Evolutionary conservation across 805 yeast species (phyloP).

Genomic region (Scheffersomyces stipitis): DNA sequence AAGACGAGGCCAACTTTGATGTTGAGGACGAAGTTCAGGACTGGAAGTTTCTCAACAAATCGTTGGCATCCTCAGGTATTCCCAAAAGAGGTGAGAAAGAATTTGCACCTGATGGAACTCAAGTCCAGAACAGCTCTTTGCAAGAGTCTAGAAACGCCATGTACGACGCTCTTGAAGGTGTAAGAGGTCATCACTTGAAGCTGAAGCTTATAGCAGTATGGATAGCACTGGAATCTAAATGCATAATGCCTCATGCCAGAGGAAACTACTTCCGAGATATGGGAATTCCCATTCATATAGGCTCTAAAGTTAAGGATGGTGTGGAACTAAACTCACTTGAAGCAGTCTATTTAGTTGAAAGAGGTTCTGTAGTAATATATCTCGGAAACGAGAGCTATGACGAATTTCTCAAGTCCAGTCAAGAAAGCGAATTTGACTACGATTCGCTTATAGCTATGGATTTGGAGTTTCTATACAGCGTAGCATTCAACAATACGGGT

Average conservation of each 20-base stretch:
- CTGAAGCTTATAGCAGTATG: conserved; percentile 54
- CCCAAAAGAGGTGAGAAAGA: conserved; percentile 86
- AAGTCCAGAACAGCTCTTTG: conserved; percentile 48
- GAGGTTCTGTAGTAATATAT: conserved; percentile 55
- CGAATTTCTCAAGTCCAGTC: conserved; percentile 16
- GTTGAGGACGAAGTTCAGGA: conserved; percentile 51
- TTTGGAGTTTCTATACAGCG: conserved; percentile 62
- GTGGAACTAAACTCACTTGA: conserved; percentile 65
- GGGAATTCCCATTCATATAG: conserved; percentile 51
- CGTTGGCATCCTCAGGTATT: conserved; percentile 19
- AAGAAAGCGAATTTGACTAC: conserved; percentile 22
- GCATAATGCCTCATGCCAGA: conserved; percentile 47
- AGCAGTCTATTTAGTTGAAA: conserved; percentile 71
- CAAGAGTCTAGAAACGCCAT: conserved; percentile 61
- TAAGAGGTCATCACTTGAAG: conserved; percentile 50
- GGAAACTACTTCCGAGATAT: conserved; percentile 75
- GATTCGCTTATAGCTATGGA: conserved; percentile 41
- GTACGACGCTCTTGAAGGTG: conserved; percentile 61
- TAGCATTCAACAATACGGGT: conserved; percentile 37
- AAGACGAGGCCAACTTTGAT: conserved; percentile 13
- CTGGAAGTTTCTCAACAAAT: conserved; percentile 41
- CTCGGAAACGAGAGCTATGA: conserved; percentile 19
- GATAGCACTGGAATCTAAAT: conserved; percentile 23
- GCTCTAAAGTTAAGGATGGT: conserved; percentile 15
- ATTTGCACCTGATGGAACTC: conserved; percentile 78